Percentiles rank a stretch among this genome's conserved stretches.
These are phyloP conservation scores for Mrakia frigida DNA, from an alignment of 768 basidiomycete genomes.

Conservation along the genomic window DNA sequence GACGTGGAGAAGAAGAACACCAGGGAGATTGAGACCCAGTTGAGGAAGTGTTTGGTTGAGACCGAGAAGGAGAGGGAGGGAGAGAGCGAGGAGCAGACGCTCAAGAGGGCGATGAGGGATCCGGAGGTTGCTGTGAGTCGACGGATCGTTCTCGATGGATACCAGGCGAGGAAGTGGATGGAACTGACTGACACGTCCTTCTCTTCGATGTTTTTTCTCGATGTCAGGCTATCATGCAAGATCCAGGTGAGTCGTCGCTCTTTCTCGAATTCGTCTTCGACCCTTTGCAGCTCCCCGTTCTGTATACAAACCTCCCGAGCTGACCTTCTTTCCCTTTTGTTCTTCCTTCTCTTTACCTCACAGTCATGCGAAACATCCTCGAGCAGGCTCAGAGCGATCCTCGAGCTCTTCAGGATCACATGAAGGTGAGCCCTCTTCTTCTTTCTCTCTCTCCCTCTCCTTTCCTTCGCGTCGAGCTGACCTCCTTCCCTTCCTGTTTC, in stretches of 20 bases:
- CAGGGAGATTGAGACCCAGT: slow-evolving; percentile 72
- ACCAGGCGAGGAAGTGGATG: background rate
- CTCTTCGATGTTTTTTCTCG: background rate
- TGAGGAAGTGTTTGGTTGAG: slow-evolving; percentile 74
- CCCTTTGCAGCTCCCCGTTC: background rate
- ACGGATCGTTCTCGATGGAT: background rate
- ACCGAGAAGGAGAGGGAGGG: slow-evolving; percentile 68
- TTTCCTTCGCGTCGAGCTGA: slow-evolving; percentile 25
- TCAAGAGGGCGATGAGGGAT: slow-evolving; percentile 92
- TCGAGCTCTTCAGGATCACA: slow-evolving; percentile 82
- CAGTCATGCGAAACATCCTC: slow-evolving; percentile 84
- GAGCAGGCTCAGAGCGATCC: slow-evolving; percentile 91
- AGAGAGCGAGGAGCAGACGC: slow-evolving; percentile 87
- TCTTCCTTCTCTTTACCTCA: slow-evolving; percentile 51
- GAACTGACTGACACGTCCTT: background rate
- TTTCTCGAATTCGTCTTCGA: background rate
- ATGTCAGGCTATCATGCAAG: slow-evolving; percentile 32
- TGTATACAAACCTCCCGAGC: background rate
- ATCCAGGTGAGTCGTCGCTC: slow-evolving; percentile 18
- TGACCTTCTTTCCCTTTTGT: background rate
- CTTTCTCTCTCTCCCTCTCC: background rate
- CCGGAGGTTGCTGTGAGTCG: slow-evolving; percentile 64
- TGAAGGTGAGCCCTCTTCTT: slow-evolving; percentile 57
- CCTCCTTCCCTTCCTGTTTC: slow-evolving; percentile 28
- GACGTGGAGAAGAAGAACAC: slow-evolving; percentile 79